Evolutionary conservation across 2,329 filamentous ascomycete species (phyloP).

Genomic region (Pseudonectria foliicola): DNA sequence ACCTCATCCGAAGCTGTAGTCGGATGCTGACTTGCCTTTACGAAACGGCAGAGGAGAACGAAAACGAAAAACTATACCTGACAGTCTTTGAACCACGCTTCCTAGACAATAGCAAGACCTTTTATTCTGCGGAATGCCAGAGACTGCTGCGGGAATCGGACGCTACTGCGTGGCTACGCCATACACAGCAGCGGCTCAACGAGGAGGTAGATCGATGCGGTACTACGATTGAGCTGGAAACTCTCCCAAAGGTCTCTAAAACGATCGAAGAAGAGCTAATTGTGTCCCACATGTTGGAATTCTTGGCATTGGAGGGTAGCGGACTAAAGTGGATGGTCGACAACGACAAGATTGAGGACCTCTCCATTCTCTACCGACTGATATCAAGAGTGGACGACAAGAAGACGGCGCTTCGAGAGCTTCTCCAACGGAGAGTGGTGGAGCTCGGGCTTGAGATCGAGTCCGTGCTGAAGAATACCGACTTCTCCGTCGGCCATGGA

Average conservation of each 20-base stretch:
- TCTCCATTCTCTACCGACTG: slow-evolving; percentile 74
- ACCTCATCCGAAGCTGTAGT: slow-evolving; percentile 72
- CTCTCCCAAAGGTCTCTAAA: slow-evolving; percentile 62
- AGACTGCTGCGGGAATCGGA: slow-evolving; percentile 70
- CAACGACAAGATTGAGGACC: slow-evolving; percentile 72
- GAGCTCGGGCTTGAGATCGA: slow-evolving; percentile 82
- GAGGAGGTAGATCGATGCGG: slow-evolving; percentile 80
- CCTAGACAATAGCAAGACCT: slow-evolving; percentile 59
- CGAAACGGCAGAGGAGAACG: slow-evolving; percentile 69
- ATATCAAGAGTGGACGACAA: slow-evolving; percentile 69
- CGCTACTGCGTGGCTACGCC: slow-evolving; percentile 72
- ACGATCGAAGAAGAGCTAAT: slow-evolving; percentile 82
- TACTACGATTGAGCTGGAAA: slow-evolving; percentile 69
- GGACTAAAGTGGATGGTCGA: slow-evolving; percentile 87
- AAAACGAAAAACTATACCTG: slow-evolving; percentile 75
- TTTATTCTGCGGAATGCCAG: slow-evolving; percentile 71
- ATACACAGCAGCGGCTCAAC: slow-evolving; percentile 63
- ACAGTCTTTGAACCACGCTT: slow-evolving; percentile 77
- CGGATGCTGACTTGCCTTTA: slow-evolving; percentile 89
- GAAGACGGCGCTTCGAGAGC: slow-evolving; percentile 62
- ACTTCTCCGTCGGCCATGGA: slow-evolving; percentile 39
- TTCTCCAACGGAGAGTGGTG: slow-evolving; percentile 67
- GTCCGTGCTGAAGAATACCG: slow-evolving; percentile 49
- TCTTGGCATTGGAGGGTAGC: slow-evolving; percentile 76
- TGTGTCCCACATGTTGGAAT: slow-evolving; percentile 65